These are phyloP conservation scores for Saccharomycopsis sp. DNA, from an alignment of 805 yeast genomes.

Conservation along the genomic window DNA sequence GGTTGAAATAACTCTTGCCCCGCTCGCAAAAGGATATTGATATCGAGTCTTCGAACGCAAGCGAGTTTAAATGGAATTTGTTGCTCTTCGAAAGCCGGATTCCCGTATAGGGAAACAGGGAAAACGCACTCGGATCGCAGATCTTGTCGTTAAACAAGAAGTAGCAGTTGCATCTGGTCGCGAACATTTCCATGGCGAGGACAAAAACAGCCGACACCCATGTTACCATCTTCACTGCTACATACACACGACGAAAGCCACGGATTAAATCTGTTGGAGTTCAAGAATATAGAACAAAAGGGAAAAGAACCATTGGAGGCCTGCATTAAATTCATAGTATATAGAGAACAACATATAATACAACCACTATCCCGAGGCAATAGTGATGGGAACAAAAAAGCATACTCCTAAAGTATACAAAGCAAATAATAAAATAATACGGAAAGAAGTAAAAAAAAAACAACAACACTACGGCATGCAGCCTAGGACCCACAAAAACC, in stretches of 20 bases:
- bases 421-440: constrained; percentile 4
- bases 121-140: constrained; percentile 16
- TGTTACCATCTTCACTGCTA: neutral
- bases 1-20: constrained; percentile 8
- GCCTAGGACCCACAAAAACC: neutral
- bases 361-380: neutral
- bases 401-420: neutral
- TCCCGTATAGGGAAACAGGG: constrained; percentile 14
- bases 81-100: constrained; percentile 14
- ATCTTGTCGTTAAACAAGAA: constrained; percentile 14
- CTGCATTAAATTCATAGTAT: neutral
- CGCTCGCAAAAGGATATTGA: constrained; percentile 8
- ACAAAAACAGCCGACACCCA: neutral
- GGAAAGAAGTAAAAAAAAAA: neutral
- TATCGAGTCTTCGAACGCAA: neutral
- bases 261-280: too few relatives aligned
- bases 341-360: neutral
- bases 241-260: neutral
- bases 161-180: neutral
- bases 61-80: neutral
- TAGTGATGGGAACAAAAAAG: neutral
- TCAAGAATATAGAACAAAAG: neutral
- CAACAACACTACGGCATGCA: neutral
- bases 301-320: neutral
- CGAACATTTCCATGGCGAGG: neutral